Evolutionary conservation across 2,329 filamentous ascomycete species (phyloP).

Genomic region (Neodidymelliopsis sp.): DNA sequence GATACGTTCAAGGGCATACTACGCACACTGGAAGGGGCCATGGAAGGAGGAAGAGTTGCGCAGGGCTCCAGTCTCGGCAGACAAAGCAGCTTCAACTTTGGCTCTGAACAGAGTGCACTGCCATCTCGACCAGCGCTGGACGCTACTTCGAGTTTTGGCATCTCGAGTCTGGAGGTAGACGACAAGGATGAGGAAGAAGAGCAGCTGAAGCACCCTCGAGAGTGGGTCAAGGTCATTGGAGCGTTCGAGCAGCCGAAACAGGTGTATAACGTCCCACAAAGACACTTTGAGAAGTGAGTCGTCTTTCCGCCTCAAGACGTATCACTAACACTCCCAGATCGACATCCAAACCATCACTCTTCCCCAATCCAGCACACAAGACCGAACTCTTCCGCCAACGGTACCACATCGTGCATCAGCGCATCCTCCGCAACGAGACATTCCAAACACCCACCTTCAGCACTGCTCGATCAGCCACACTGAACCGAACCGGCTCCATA

Average conservation of each 20-base stretch:
- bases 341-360: constrained; percentile 51
- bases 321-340: constrained; percentile 40
- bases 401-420: constrained; percentile 91
- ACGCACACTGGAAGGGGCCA: constrained; percentile 82
- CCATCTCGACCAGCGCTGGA: constrained; percentile 54
- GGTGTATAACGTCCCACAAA: constrained; percentile 79
- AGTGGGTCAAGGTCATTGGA: constrained; percentile 83
- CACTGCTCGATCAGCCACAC: constrained; percentile 58
- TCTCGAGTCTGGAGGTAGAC: constrained; percentile 59
- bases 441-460: constrained; percentile 85
- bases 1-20: constrained; percentile 80
- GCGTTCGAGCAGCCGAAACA: constrained; percentile 87
- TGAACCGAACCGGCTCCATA: constrained; percentile 66
- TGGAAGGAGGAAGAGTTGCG: constrained; percentile 81
- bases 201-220: constrained; percentile 70
- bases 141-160: constrained; percentile 70
- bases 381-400: constrained; percentile 86
- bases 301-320: accelerated
- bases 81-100: constrained; percentile 71
- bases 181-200: constrained; percentile 63
- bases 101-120: constrained; percentile 46
- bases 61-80: constrained; percentile 63
- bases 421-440: constrained; percentile 88
- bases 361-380: constrained; percentile 82
- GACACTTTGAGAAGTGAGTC: constrained; percentile 82